These are phyloP conservation scores for Colletotrichum tanaceti DNA, from an alignment of 2,329 filamentous ascomycete species.

Conservation along the genomic window DNA sequence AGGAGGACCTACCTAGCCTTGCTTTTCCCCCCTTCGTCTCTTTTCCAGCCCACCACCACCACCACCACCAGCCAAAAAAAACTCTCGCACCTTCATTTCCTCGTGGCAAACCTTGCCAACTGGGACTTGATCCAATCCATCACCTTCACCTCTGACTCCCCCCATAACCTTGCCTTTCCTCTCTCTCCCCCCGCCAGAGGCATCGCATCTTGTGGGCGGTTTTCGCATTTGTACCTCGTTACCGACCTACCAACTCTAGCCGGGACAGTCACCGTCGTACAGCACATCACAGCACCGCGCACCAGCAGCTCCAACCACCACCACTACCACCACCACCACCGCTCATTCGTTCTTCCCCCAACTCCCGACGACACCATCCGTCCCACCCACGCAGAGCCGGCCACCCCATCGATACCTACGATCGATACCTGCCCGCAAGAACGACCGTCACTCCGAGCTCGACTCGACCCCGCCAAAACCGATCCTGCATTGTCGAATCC, in stretches of 20 bases:
- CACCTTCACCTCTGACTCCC: slow-evolving; percentile 9
- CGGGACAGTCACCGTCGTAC: slow-evolving; percentile 34
- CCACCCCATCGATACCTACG: slow-evolving; percentile 2
- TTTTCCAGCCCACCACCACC: background rate
- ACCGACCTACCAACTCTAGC: slow-evolving; percentile 18
- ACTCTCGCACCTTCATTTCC: slow-evolving; percentile 26
- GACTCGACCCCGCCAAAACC: slow-evolving; percentile 41
- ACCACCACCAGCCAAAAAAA: slow-evolving; percentile 22
- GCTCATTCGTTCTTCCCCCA: slow-evolving; percentile 22
- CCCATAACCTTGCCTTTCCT: slow-evolving; percentile 20
- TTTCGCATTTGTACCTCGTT: slow-evolving; percentile 29
- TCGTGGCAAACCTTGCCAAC: slow-evolving; percentile 37
- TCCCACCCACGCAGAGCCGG: slow-evolving; percentile 23
- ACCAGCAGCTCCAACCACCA: background rate
- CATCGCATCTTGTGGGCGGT: slow-evolving; percentile 16
- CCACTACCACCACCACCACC: slow-evolving; percentile 20
- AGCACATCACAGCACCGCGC: slow-evolving; percentile 7
- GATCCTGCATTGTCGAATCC: slow-evolving; percentile 39
- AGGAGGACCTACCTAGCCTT: slow-evolving; percentile 13
- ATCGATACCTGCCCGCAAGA: slow-evolving; percentile 19
- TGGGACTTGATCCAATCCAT: slow-evolving; percentile 9
- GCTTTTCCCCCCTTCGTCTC: background rate
- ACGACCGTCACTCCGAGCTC: slow-evolving; percentile 29
- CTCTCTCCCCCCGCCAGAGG: background rate
- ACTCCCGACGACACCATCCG: background rate